Evolutionary conservation across 352 stramenopile genomes (phyloP), one percentile per base, ranked within the genome.

Genomic region (Pythium aristosporum): DNA sequence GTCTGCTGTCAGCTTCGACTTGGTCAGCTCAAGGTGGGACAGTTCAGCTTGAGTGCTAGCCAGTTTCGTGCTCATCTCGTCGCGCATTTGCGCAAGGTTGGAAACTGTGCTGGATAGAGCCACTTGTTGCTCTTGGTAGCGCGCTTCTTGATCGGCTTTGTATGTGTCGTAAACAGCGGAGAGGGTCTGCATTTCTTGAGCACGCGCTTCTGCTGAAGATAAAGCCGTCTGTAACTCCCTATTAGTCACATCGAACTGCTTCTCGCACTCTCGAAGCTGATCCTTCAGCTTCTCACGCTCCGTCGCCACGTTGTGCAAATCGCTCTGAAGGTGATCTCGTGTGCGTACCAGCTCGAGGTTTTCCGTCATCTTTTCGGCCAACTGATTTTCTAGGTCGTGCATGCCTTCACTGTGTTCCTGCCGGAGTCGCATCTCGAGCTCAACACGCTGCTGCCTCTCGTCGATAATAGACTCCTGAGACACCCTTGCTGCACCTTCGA

Each of bases 381-480:
- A 36, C 11, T 44, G 18, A 16, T 37, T 23, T 18, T 70, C 63
- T 11, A 66, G 21, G 6, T 34, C 15, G 46, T 65, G 48, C 16
- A 62, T 43, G 11, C 3, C 18, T 0, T 49, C 21, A 3, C 7
- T 18, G 12, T 50, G n/a, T 7, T 62, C 63, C 18, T 65, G 39
- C 1, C 48, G 21, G 9, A 62, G 15, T 16, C 10, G 5, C 28
- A 58, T 66, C 46, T 70, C 63, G 6, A 70, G 47, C 18, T 70
- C 63, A 7, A 65, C 23, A n/a, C 43, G 43, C 5, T 62, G 43
- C 16, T 57, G 63, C 44, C 78, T 78, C 47, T 87, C 77, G 18
- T 79, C 47, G 15, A 75, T 30, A 21, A 78, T 46, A 30, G 61
- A 18, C 4, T 67, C 30, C 15, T 73, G 63, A 3, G 65, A 71